Percentiles rank a stretch among this genome's conserved stretches.
Evolutionary conservation across 306 rosid species (phyloP).

Genomic region (Vachellia collinsii): DNA sequence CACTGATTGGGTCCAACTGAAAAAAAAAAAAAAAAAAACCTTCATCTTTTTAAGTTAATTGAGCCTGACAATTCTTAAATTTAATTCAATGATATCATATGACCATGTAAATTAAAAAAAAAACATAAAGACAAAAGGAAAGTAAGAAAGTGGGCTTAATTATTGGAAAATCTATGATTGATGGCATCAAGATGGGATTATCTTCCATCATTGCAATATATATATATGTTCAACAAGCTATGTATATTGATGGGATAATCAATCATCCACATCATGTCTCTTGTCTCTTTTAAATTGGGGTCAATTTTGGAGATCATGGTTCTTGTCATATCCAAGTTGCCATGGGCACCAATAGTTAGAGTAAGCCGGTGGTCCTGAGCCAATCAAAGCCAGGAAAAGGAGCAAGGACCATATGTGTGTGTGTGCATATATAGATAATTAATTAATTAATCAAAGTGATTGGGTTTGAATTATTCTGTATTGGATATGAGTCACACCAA

Average conservation of each 20-base stretch:
- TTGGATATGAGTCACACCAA: slow-evolving; percentile 36
- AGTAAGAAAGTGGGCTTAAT: not conserved
- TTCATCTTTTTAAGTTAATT: too few relatives aligned
- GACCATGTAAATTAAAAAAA: too few relatives aligned
- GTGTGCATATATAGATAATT: slow-evolving; percentile 3
- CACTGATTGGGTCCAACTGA: too few relatives aligned
- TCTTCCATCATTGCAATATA: not conserved
- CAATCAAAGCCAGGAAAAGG: slow-evolving; percentile 10
- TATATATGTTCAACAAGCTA: not conserved
- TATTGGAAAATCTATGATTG: slow-evolving; percentile 25
- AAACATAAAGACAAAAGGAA: too few relatives aligned
- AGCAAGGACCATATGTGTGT: too few relatives aligned
- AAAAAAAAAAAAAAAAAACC: too few relatives aligned
- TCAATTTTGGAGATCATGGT: not conserved
- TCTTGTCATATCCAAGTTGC: not conserved
- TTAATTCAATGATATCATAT: too few relatives aligned
- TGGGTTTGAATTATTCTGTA: slow-evolving; percentile 1
- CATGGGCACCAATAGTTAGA: slow-evolving; percentile 41
- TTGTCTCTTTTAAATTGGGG: not conserved
- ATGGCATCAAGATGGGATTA: slow-evolving; percentile 32
- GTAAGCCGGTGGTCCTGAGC: slow-evolving; percentile 38
- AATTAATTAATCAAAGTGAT: not conserved
- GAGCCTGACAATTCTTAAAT: too few relatives aligned
- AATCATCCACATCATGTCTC: not conserved
- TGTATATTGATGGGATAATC: slow-evolving; percentile 21